phyloP scores from a whole-genome alignment of 768 basidiomycete genomes.

The Jaapia argillacea region DNA sequence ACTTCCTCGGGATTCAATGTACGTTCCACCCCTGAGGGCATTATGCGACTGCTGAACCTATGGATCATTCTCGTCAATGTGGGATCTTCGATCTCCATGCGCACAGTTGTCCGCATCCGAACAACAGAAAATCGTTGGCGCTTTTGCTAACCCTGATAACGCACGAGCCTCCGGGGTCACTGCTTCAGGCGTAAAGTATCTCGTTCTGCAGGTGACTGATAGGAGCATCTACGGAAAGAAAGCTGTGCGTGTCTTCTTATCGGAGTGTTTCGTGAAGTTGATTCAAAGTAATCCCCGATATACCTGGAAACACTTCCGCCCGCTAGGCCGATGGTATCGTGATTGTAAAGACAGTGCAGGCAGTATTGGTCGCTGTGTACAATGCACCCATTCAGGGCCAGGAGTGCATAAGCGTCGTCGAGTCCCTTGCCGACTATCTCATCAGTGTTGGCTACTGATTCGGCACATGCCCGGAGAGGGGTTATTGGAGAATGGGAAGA shows the following conservation, averaged over 20 bases:
- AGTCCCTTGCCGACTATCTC: slow-evolving; percentile 72
- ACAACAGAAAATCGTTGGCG: slow-evolving; percentile 44
- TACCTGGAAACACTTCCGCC: slow-evolving; percentile 2
- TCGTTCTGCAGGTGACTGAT: slow-evolving; percentile 39
- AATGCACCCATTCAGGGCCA: slow-evolving; percentile 46
- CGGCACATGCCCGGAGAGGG: too few species aligned
- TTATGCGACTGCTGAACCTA: not conserved
- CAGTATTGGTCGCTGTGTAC: slow-evolving; percentile 79
- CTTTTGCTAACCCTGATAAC: slow-evolving; percentile 29
- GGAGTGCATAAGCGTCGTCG: slow-evolving; percentile 59
- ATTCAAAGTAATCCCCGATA: too few species aligned
- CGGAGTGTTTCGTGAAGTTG: too few species aligned
- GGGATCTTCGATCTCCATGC: not conserved
- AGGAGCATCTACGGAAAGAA: slow-evolving; percentile 73
- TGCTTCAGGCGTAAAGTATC: slow-evolving; percentile 65
- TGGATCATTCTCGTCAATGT: slow-evolving; percentile 3
- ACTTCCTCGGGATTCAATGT: slow-evolving; percentile 46
- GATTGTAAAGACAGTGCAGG: slow-evolving; percentile 75
- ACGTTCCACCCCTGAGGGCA: slow-evolving; percentile 23
- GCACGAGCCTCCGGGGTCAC: slow-evolving; percentile 51
- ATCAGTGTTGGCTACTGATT: slow-evolving; percentile 44
- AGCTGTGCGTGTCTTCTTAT: slow-evolving; percentile 37
- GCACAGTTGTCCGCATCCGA: slow-evolving; percentile 54
- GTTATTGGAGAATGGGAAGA: too few species aligned
- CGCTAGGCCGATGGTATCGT: slow-evolving; percentile 60